Conservation (phyloP, 1,284 basidiomycete genomes). For the Neotropicomus parvogracilis region DNA sequence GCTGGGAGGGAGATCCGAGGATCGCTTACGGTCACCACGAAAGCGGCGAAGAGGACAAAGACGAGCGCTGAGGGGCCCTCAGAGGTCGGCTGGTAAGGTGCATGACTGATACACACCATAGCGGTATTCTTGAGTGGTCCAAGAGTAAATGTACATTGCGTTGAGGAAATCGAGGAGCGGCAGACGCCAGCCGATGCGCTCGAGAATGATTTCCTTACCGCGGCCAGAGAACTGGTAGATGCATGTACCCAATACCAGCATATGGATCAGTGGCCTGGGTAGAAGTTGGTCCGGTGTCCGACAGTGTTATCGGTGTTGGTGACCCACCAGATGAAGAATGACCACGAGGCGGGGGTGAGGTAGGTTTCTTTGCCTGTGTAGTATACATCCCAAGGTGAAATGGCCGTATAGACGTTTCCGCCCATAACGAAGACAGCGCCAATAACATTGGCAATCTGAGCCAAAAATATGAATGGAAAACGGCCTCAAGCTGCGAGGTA, state of each 20-base stretch:
- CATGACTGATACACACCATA: conserved; percentile 41
- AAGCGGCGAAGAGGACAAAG: conserved; percentile 78
- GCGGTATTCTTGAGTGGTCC: conserved; percentile 70
- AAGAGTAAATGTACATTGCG: conserved; percentile 81
- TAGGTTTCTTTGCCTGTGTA: conserved; percentile 79
- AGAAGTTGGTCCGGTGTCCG: conserved; percentile 7
- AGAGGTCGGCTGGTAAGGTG: background rate
- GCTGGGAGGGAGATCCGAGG: background rate
- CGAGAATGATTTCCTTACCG: conserved; percentile 79
- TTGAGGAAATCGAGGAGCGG: conserved; percentile 84
- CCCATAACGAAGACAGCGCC: conserved; percentile 78
- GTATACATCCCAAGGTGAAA: conserved; percentile 67
- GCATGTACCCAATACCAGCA: conserved; percentile 81
- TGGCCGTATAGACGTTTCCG: conserved; percentile 82
- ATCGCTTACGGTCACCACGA: conserved; percentile 61
- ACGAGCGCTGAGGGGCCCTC: conserved; percentile 60
- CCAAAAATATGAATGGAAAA: background rate
- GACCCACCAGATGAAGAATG: conserved; percentile 74
- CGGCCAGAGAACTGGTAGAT: conserved; percentile 84
- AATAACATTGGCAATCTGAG: conserved; percentile 72
- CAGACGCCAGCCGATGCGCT: conserved; percentile 86
- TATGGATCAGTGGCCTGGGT: conserved; percentile 73
- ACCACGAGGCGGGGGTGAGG: conserved; percentile 86
- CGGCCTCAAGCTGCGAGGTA: background rate
- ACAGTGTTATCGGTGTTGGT: conserved; percentile 7